Evolutionary conservation across 2,329 filamentous ascomycete species (phyloP).

Genomic region (Exutisphaerella laricina): DNA sequence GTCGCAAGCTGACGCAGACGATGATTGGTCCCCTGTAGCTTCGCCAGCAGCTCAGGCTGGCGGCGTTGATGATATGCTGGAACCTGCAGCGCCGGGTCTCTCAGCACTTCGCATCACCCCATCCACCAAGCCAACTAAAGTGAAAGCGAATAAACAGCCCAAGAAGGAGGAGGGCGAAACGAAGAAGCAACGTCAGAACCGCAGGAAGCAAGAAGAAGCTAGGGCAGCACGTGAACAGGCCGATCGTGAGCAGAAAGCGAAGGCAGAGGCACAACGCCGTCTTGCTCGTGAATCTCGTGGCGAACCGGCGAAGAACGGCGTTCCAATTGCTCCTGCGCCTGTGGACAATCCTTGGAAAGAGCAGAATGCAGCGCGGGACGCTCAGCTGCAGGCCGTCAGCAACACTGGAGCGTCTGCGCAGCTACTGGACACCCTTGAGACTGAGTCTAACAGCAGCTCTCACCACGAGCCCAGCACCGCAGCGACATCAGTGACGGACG

Average conservation of each 20-base stretch:
- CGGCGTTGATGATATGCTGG: constrained; percentile 88
- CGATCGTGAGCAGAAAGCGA: constrained; percentile 69
- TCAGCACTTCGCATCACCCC: constrained; percentile 74
- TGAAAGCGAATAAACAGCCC: constrained; percentile 55
- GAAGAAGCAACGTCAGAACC: constrained; percentile 95
- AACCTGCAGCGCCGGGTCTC: constrained; percentile 61
- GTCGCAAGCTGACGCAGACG: constrained; percentile 72
- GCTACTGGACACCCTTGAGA: constrained; percentile 49
- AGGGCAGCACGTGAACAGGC: constrained; percentile 69
- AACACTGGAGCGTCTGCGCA: constrained; percentile 14
- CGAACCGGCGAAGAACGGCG: constrained; percentile 73
- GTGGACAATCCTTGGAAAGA: constrained; percentile 51
- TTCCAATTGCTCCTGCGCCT: constrained; percentile 45
- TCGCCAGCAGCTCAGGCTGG: constrained; percentile 60
- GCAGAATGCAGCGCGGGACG: constrained; percentile 17
- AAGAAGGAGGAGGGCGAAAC: constrained; percentile 64
- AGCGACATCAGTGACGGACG: constrained; percentile 38
- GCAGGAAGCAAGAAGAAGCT: constrained; percentile 76
- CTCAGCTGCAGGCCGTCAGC: constrained; percentile 6
- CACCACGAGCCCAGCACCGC: constrained; percentile 34
- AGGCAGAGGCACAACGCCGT: constrained; percentile 78
- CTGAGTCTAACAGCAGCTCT: constrained; percentile 38
- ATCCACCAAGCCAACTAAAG: constrained; percentile 49
- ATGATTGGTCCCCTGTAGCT: constrained; percentile 65
- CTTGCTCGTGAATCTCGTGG: constrained; percentile 76